Evolutionary conservation across 345 rosid species (phyloP), one percentile per base, ranked within the genome.

Genomic region (Rhodomyrtus tomentosa): DNA sequence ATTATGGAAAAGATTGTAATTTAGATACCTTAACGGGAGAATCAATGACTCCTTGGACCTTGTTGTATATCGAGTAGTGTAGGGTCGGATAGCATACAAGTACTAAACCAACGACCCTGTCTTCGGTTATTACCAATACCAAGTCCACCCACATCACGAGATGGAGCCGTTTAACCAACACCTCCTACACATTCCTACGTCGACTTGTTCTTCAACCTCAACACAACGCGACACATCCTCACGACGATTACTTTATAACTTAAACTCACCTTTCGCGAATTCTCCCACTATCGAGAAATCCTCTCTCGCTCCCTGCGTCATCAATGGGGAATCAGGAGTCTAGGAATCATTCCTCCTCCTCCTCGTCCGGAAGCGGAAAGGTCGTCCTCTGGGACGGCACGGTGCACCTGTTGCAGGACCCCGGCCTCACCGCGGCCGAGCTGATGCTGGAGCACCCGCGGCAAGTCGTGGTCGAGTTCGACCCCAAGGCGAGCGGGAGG

Each of bases 101-200:
- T 42, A 42, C 58, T 55, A 72, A 81, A 11, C 84, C 84, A 89
- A 88, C 90, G 86, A 90, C 90, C 89, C 53, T 82, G 82, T 76
- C 90, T 62, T 59, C 55, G 51, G 83, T 85, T 84, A 72, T 59
- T 82, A 88, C 87, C 90, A 56, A 62, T 82, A 88, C 87, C 90
- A 56, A 62, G 82, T 86, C 88, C 90, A 89, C 92, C 92, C n/a
- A 49, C 59, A 62, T 87, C 89, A 82, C 89, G 72, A 80, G 92
- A 92, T 92, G 98, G 93, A 92, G 89, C 95, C 88, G 96, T 92
- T 92, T 90, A 91, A 92, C 98, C 87, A 94, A 92, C 93, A 82
- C 85, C 83, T 55, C 48, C 80, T 38, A 76, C 83, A 45, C 84
- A 83, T 55, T 86, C 55, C 74, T 82, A 25, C 29, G 74, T 55